These are phyloP conservation scores for Colletotrichum orbiculare DNA, from an alignment of 2,329 filamentous ascomycete species.

Conservation along the genomic window DNA sequence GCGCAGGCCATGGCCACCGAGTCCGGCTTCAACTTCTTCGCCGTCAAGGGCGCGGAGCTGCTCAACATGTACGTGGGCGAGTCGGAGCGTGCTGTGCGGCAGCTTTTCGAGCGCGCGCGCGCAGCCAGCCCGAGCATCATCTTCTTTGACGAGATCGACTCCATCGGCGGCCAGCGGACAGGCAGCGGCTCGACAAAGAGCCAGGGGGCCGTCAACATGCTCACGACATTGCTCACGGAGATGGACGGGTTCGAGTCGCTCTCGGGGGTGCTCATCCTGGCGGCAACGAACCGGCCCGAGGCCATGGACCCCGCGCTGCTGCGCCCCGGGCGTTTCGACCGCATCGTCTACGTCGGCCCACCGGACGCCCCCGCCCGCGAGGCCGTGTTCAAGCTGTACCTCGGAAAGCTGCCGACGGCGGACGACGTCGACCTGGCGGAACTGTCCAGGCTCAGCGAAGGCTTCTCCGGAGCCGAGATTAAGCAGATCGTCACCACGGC, in stretches of 20 bases:
- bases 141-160: constrained; percentile 97
- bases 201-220: constrained; percentile 76
- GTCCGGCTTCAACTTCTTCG: constrained; percentile 91
- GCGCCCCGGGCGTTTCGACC: constrained; percentile 86
- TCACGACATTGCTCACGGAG: constrained; percentile 90
- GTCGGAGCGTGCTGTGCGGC: constrained; percentile 85
- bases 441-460: constrained; percentile 74
- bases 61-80: constrained; percentile 98
- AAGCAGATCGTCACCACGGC: constrained; percentile 61
- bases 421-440: constrained; percentile 73
- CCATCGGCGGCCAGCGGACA: constrained; percentile 72
- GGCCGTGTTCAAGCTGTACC: constrained; percentile 80
- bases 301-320: constrained; percentile 87
- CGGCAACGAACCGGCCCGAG: constrained; percentile 91
- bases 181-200: constrained; percentile 53
- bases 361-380: constrained; percentile 78
- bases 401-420: constrained; percentile 67
- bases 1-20: constrained; percentile 93
- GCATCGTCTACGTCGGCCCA: constrained; percentile 85
- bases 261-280: constrained; percentile 85
- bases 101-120: constrained; percentile 86
- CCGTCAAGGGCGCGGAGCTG: constrained; percentile 92
- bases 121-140: constrained; percentile 89
- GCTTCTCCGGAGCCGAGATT: constrained; percentile 89
- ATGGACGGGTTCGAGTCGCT: constrained; percentile 94